phyloP scores from a whole-genome alignment of 352 stramenopile species.

The Pythium aristosporum region DNA sequence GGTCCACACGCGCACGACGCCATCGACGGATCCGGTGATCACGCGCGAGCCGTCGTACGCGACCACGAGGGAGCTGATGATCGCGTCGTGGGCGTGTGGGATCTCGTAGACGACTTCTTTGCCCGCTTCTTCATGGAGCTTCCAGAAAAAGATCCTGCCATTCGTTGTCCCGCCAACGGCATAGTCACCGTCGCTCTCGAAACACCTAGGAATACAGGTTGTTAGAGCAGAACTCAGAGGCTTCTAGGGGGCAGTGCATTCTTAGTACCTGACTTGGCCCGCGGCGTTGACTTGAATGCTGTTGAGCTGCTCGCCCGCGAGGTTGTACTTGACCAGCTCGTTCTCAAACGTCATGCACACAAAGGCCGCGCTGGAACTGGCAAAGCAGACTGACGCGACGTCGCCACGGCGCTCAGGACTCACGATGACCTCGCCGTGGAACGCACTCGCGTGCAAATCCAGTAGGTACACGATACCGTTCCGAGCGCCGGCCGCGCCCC shows the following conservation, averaged over 20 bases:
- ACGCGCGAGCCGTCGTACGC: constrained; percentile 51
- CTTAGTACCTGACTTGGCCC: constrained; percentile 46
- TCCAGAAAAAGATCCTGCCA: constrained; percentile 81
- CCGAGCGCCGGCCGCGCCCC: constrained; percentile 55
- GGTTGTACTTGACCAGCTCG: constrained; percentile 63
- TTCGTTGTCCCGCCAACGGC: constrained; percentile 71
- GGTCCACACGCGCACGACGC: constrained; percentile 62
- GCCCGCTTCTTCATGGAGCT: constrained; percentile 58
- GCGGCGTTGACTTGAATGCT: constrained; percentile 46
- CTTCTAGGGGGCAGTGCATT: constrained; percentile 38
- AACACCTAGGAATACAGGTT: constrained; percentile 38
- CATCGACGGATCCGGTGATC: constrained; percentile 59
- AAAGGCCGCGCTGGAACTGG: constrained; percentile 42
- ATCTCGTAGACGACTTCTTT: constrained; percentile 74
- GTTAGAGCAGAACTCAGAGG: constrained; percentile 26
- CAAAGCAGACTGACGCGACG: constrained; percentile 65
- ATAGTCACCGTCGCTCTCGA: constrained; percentile 79
- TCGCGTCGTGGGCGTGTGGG: constrained; percentile 54
- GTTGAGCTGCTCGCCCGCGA: constrained; percentile 47
- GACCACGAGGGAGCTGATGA: constrained; percentile 62
- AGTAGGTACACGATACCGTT: constrained; percentile 78
- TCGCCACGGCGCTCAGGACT: constrained; percentile 56
- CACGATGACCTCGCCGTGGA: constrained; percentile 56
- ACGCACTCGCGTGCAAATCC: constrained; percentile 58
- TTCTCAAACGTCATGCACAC: constrained; percentile 70